These are phyloP conservation scores for Mycena vulgaris DNA, from an alignment of 768 basidiomycete genomes.

Conservation along the genomic window DNA sequence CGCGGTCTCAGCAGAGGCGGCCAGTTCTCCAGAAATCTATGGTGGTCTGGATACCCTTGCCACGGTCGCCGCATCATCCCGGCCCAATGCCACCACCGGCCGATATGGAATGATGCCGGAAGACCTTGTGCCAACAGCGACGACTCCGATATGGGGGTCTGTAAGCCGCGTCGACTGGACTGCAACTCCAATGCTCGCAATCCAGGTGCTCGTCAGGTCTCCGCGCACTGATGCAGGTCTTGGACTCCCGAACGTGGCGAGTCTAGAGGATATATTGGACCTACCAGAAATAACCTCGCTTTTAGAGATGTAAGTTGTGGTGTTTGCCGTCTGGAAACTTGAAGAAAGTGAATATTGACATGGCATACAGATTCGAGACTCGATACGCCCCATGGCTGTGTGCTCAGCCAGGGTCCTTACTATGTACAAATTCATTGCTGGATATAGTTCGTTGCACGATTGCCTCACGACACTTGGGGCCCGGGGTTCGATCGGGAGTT, in stretches of 20 bases:
- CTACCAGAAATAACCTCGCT: conserved; percentile 53
- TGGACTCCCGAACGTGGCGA: conserved; percentile 34
- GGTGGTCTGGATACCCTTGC: conserved; percentile 30
- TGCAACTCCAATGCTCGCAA: conserved; percentile 61
- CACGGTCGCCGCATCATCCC: conserved; percentile 29
- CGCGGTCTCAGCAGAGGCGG: conserved; percentile 8
- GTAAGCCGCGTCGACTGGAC: conserved; percentile 59
- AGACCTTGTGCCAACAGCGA: conserved; percentile 51
- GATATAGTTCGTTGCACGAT: conserved; percentile 63
- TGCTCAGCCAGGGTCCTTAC: conserved; percentile 51
- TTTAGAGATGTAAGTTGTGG: conserved; percentile 54
- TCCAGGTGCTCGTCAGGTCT: conserved; percentile 56
- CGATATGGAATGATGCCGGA: conserved; percentile 50
- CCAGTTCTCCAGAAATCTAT: neutral
- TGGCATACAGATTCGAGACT: conserved; percentile 55
- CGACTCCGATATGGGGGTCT: conserved; percentile 57
- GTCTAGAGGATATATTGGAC: conserved; percentile 48
- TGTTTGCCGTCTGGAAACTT: neutral
- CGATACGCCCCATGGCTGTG: conserved; percentile 62
- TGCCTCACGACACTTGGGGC: conserved; percentile 60
- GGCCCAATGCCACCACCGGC: conserved; percentile 21
- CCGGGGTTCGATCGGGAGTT: conserved; percentile 51
- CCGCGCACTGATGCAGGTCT: conserved; percentile 28
- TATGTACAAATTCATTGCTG: conserved; percentile 50
- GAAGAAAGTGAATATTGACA: neutral